phyloP scores from a whole-genome alignment of 1,139 yeast species.

The Lizanozyma gosingica region DNA sequence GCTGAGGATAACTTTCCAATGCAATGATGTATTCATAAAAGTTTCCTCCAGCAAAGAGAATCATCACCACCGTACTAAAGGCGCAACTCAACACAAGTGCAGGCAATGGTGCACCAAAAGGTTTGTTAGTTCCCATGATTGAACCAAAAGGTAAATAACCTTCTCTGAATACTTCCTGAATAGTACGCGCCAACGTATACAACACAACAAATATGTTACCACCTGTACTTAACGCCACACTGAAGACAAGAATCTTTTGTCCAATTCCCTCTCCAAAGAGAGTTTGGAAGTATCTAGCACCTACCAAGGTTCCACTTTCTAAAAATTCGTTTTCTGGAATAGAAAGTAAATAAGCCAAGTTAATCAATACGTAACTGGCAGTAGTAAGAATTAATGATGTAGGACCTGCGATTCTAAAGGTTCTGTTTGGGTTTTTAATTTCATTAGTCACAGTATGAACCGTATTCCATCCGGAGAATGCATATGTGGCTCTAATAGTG shows the following conservation, averaged over 20 bases:
- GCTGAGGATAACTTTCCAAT: conserved; percentile 63
- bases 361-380: conserved; percentile 44
- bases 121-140: conserved; percentile 48
- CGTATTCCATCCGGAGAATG: conserved; percentile 57
- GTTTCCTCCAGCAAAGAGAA: conserved; percentile 69
- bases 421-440: conserved; percentile 47
- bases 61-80: conserved; percentile 33
- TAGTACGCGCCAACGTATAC: conserved; percentile 51
- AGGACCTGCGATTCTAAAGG: conserved; percentile 56
- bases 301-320: conserved; percentile 48
- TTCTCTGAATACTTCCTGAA: conserved; percentile 57
- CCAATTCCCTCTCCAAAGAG: conserved; percentile 47
- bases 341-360: conserved; percentile 47
- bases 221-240: conserved; percentile 52
- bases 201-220: conserved; percentile 57
- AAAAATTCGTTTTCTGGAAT: conserved; percentile 46
- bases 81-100: conserved; percentile 37
- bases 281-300: conserved; percentile 48
- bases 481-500: conserved; percentile 49
- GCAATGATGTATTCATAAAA: conserved; percentile 70
- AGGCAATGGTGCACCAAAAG: conserved; percentile 48
- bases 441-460: conserved; percentile 58
- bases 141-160: conserved; percentile 49
- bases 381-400: conserved; percentile 40
- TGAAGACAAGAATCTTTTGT: conserved; percentile 41